These are phyloP conservation scores for Fusarium napiforme DNA, from an alignment of 2,329 filamentous ascomycete species.

Conservation along the genomic window DNA sequence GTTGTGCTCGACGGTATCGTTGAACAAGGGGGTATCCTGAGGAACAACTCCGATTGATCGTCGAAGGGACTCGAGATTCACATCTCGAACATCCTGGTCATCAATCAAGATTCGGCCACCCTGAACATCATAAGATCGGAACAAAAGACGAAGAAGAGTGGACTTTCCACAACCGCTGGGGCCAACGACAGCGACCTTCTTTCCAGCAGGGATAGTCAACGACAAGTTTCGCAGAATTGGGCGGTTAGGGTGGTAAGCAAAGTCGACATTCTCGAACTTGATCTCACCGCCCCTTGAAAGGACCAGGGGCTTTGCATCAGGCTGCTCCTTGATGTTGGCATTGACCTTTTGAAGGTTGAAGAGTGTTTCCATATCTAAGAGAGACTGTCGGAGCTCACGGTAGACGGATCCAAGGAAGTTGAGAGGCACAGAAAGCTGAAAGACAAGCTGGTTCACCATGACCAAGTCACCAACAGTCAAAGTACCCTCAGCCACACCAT, in stretches of 20 bases:
- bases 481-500: conserved; percentile 83
- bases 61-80: conserved; percentile 84
- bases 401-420: conserved; percentile 99
- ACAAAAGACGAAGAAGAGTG: conserved; percentile 88
- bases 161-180: conserved; percentile 97
- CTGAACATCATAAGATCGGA: conserved; percentile 94
- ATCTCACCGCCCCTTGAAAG: conserved; percentile 87
- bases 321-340: conserved; percentile 81
- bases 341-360: conserved; percentile 99
- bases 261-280: conserved; percentile 92
- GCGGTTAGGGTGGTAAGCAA: conserved; percentile 88
- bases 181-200: conserved; percentile 95
- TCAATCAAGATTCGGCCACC: conserved; percentile 88
- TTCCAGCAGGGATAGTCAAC: conserved; percentile 91
- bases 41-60: conserved; percentile 93
- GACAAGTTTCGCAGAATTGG: conserved; percentile 87
- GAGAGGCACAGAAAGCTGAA: conserved; percentile 94
- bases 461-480: conserved; percentile 96
- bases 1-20: conserved; percentile 95
- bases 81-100: conserved; percentile 87
- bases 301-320: conserved; percentile 76
- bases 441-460: conserved; percentile 99
- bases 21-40: conserved; percentile 96
- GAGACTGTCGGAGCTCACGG: conserved; percentile 90
- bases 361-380: conserved; percentile 98